These are phyloP conservation scores for Fagus sylvatica DNA, from an alignment of 306 rosid genomes.

Conservation along the genomic window DNA sequence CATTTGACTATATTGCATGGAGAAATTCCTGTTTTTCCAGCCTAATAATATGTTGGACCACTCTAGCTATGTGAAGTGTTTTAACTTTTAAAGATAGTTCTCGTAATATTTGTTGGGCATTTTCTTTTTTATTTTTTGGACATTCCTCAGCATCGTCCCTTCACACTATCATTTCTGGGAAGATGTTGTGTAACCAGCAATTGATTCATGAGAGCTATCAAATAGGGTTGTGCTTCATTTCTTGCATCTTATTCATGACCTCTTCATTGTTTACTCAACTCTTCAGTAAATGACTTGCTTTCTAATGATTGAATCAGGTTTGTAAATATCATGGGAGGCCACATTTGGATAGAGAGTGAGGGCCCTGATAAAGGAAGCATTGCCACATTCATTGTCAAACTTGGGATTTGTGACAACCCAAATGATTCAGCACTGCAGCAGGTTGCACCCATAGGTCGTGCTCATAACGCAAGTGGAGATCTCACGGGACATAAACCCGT, in stretches of 20 bases:
- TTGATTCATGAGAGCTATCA: neutral
- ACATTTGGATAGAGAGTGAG: slow-evolving; percentile 88
- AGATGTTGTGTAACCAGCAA: neutral
- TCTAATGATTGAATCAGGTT: slow-evolving; percentile 55
- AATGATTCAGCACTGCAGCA: slow-evolving; percentile 45
- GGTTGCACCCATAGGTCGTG: slow-evolving; percentile 36
- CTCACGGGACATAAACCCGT: slow-evolving; percentile 52
- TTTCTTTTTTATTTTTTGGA: too few species aligned
- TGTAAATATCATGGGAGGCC: slow-evolving; percentile 93
- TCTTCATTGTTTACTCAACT: slow-evolving; percentile 20
- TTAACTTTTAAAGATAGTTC: neutral
- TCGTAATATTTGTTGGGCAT: too few species aligned
- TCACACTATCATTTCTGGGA: neutral
- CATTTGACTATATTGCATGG: neutral
- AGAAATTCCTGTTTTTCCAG: neutral
- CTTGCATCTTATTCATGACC: neutral
- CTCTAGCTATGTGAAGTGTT: neutral
- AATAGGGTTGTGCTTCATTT: neutral
- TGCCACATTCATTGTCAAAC: slow-evolving; percentile 65
- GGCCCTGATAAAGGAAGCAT: slow-evolving; percentile 77
- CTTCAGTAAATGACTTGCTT: neutral
- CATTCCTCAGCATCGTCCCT: too few species aligned
- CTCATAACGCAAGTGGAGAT: slow-evolving; percentile 68
- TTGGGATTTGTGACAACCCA: slow-evolving; percentile 56
- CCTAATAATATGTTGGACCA: neutral